phyloP scores from a whole-genome alignment of 2,329 filamentous ascomycete species.

The Fonsecaea nubica region DNA sequence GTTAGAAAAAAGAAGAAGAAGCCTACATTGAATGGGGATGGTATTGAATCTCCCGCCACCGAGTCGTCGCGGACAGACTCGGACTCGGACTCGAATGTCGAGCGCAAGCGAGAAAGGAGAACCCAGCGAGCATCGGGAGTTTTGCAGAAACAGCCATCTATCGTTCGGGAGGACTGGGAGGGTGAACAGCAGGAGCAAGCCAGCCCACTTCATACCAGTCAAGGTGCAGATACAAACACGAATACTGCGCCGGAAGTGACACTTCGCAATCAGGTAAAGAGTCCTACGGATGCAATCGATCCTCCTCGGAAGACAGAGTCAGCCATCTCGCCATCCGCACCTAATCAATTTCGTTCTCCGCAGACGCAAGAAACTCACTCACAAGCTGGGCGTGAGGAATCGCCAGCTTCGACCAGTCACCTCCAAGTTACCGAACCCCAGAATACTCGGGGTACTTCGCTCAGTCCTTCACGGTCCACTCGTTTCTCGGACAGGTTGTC shows the following conservation, averaged over 20 bases:
- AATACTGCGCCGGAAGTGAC: neutral
- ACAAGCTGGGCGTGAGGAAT: conserved; percentile 11
- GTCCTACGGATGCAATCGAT: conserved; percentile 37
- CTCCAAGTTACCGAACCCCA: conserved; percentile 27
- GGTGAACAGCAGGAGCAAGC: conserved; percentile 46
- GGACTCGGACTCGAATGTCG: conserved; percentile 43
- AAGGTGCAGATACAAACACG: neutral
- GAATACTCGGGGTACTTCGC: conserved; percentile 45
- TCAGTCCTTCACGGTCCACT: conserved; percentile 62
- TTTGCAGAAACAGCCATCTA: conserved; percentile 48
- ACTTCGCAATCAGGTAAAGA: conserved; percentile 20
- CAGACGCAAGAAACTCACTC: conserved; percentile 8
- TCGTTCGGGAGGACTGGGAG: conserved; percentile 51
- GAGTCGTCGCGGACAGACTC: conserved; percentile 37
- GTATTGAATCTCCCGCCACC: conserved; percentile 25
- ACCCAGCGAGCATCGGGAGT: conserved; percentile 41
- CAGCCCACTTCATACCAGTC: conserved; percentile 14
- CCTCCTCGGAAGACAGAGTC: conserved; percentile 40
- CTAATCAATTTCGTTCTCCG: conserved; percentile 16
- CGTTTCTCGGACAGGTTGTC: conserved; percentile 62
- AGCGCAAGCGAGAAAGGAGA: conserved; percentile 37
- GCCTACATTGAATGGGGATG: conserved; percentile 19
- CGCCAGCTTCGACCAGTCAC: conserved; percentile 11
- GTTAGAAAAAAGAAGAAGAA: conserved; percentile 41
- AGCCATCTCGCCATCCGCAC: conserved; percentile 9